Evolutionary conservation across 768 basidiomycete species (phyloP).

Genomic region (Boletus patriciae): DNA sequence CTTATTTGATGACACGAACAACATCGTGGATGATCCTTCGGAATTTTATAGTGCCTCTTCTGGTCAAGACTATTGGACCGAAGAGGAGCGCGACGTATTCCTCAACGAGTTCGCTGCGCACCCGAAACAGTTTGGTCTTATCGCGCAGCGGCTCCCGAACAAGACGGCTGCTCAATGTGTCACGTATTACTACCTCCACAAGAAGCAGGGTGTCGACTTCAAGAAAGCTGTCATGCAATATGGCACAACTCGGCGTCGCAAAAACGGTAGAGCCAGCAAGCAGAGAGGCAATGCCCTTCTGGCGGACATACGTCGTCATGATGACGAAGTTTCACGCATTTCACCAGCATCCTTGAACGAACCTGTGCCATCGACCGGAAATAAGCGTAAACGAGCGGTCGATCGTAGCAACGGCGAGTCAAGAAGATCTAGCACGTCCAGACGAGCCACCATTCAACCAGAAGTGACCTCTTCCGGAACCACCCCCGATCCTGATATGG

Average conservation of each 20-base stretch:
- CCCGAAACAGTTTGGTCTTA: slow-evolving; percentile 96
- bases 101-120: slow-evolving; percentile 76
- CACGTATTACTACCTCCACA: slow-evolving; percentile 92
- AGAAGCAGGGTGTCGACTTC: slow-evolving; percentile 85
- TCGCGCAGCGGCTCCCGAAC: slow-evolving; percentile 74
- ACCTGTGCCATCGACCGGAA: slow-evolving; percentile 26
- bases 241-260: slow-evolving; percentile 64
- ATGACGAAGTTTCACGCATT: slow-evolving; percentile 44
- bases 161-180: slow-evolving; percentile 91
- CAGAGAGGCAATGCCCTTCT: slow-evolving; percentile 81
- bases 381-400: slow-evolving; percentile 43
- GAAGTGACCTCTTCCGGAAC: slow-evolving; percentile 46
- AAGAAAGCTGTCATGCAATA: slow-evolving; percentile 68
- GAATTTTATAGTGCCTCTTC: slow-evolving; percentile 74
- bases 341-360: slow-evolving; percentile 25
- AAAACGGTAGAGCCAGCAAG: slow-evolving; percentile 59
- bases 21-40: slow-evolving; percentile 70
- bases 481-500: slow-evolving; percentile 72
- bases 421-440: slow-evolving; percentile 36
- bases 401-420: slow-evolving; percentile 34
- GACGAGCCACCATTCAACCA: slow-evolving; percentile 44
- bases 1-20: slow-evolving; percentile 82
- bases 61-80: slow-evolving; percentile 85
- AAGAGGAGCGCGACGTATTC: slow-evolving; percentile 77
- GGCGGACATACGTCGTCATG: slow-evolving; percentile 77